phyloP scores from a whole-genome alignment of 768 basidiomycete species.

The Lentinula guzmanii region DNA sequence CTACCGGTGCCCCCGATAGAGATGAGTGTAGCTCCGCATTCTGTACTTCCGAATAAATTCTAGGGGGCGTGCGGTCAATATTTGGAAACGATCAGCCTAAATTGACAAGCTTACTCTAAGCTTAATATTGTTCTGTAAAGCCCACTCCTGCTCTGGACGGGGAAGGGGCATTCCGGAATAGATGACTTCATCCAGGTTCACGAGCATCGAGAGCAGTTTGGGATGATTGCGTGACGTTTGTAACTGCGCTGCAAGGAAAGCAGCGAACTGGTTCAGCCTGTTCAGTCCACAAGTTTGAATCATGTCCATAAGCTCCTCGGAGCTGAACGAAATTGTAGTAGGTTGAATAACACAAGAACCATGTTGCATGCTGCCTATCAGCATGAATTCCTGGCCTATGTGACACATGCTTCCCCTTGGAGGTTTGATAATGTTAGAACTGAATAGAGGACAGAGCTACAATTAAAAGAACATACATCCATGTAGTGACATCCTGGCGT shows the following conservation, averaged over 20 bases:
- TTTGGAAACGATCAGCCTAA: not conserved
- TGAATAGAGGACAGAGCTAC: not conserved
- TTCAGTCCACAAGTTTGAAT: slow-evolving; percentile 46
- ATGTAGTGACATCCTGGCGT: slow-evolving; percentile 64
- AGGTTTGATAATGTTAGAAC: not conserved
- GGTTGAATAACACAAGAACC: slow-evolving; percentile 56
- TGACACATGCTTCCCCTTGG: slow-evolving; percentile 55
- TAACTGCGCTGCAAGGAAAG: slow-evolving; percentile 46
- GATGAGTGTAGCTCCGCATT: slow-evolving; percentile 46
- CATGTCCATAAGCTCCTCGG: slow-evolving; percentile 49
- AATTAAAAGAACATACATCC: slow-evolving; percentile 44
- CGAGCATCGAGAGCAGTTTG: slow-evolving; percentile 38
- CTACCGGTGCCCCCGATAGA: slow-evolving; percentile 33
- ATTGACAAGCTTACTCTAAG: slow-evolving; percentile 30
- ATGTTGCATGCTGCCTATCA: slow-evolving; percentile 45
- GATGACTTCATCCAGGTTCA: slow-evolving; percentile 40
- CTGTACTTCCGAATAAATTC: slow-evolving; percentile 56
- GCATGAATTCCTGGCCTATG: slow-evolving; percentile 38
- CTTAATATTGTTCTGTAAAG: slow-evolving; percentile 35
- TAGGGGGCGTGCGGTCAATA: slow-evolving; percentile 14
- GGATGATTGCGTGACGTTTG: slow-evolving; percentile 38
- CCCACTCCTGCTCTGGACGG: slow-evolving; percentile 49
- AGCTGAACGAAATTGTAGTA: slow-evolving; percentile 46
- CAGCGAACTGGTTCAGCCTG: slow-evolving; percentile 50
- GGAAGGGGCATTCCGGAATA: slow-evolving; percentile 47